These are phyloP conservation scores for Bjerkandera adusta DNA, from an alignment of 1,284 basidiomycete genomes.

Conservation along the genomic window DNA sequence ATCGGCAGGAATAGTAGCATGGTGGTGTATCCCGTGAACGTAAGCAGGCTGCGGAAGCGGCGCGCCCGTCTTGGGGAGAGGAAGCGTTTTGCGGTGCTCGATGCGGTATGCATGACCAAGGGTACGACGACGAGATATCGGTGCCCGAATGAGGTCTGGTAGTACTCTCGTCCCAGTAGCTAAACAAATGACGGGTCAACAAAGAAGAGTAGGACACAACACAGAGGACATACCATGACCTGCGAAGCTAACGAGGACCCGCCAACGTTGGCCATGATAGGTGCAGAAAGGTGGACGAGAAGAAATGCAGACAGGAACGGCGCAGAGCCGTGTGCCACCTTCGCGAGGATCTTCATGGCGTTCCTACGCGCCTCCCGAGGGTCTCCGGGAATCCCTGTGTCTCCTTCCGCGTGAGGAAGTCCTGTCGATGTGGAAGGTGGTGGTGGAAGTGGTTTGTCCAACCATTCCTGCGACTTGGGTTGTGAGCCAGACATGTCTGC, in stretches of 20 bases:
- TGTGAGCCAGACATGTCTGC: no score
- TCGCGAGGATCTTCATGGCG: constrained; percentile 43
- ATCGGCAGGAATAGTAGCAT: constrained; percentile 55
- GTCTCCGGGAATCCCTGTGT: no score
- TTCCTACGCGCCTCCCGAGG: no score
- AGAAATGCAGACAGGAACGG: constrained; percentile 65
- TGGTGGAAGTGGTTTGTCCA: no score
- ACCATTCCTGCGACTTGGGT: no score
- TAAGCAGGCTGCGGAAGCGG: constrained; percentile 45
- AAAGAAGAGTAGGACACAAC: neutral
- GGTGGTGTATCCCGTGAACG: constrained; percentile 53
- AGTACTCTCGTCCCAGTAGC: constrained; percentile 77
- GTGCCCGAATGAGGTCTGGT: constrained; percentile 67
- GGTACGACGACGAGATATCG: constrained; percentile 60
- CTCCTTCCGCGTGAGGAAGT: no score
- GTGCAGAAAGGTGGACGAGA: constrained; percentile 68
- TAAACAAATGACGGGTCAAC: constrained; percentile 23
- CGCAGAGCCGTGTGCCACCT: constrained; percentile 50
- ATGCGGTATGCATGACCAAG: constrained; percentile 53
- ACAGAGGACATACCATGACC: constrained; percentile 53
- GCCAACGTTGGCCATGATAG: constrained; percentile 61
- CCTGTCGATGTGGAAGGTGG: no score
- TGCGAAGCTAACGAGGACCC: constrained; percentile 63
- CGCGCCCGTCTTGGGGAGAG: constrained; percentile 36
- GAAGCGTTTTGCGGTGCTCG: constrained; percentile 56